Conservation (phyloP, 169 alveolate genomes). For the Condylostoma magnum region DNA sequence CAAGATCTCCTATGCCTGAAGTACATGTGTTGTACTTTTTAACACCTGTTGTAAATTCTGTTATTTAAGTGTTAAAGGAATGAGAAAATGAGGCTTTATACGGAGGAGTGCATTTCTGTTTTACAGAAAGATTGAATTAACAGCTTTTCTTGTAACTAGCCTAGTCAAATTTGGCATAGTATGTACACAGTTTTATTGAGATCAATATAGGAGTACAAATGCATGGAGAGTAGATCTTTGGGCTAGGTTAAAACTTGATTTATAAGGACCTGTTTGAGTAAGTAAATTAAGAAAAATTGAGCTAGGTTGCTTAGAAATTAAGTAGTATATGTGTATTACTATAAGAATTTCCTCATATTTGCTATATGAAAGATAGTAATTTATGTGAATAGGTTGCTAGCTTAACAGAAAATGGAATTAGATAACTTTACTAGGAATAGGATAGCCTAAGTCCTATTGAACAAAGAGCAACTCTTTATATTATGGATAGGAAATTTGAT, state of each 20-base stretch:
- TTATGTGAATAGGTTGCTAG: not conserved
- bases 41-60: not conserved
- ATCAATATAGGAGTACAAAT: not conserved
- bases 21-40: conserved; percentile 17
- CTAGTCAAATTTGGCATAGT: not conserved
- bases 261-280: not conserved
- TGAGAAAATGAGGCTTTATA: not conserved
- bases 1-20: conserved; percentile 21
- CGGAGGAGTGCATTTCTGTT: conserved; percentile 1
- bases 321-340: not conserved
- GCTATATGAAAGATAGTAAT: not conserved
- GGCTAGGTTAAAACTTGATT: not conserved
- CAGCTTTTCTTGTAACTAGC: not conserved
- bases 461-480: not conserved
- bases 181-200: conserved; percentile 18
- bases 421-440: not conserved
- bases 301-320: not conserved
- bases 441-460: not conserved
- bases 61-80: not conserved
- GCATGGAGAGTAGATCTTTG: not conserved
- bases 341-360: conserved; percentile 3
- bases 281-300: not conserved
- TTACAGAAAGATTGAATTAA: not conserved
- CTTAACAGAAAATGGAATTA: not conserved
- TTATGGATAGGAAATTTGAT: conserved; percentile 9